Evolutionary conservation across 2,329 filamentous ascomycete genomes (phyloP).

Genomic region (Xylariaceae sp.): DNA sequence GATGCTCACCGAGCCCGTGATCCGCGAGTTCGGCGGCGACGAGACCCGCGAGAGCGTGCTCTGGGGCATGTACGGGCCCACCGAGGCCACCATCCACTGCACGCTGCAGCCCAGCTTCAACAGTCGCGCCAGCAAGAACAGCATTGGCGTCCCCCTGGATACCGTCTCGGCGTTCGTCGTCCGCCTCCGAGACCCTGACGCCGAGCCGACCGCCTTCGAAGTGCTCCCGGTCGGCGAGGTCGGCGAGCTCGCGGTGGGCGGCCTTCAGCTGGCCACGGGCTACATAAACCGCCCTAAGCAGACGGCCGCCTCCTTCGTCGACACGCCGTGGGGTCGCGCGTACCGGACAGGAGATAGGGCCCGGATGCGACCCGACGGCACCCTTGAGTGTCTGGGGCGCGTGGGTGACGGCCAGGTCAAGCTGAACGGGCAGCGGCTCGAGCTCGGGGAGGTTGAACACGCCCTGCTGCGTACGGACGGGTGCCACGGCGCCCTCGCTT

Average conservation of each 20-base stretch:
- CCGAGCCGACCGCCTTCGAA: conserved; percentile 27
- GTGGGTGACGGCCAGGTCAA: conserved; percentile 79
- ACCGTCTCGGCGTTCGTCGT: conserved; percentile 75
- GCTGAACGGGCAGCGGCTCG: conserved; percentile 73
- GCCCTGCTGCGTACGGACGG: conserved; percentile 53
- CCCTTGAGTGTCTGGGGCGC: conserved; percentile 75
- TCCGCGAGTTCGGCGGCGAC: conserved; percentile 69
- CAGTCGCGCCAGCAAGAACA: conserved; percentile 49
- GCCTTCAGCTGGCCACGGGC: conserved; percentile 67
- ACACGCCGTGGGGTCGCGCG: conserved; percentile 58
- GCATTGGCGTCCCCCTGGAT: conserved; percentile 70
- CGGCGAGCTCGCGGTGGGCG: conserved; percentile 77
- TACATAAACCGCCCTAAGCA: conserved; percentile 79
- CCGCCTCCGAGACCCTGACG: conserved; percentile 32
- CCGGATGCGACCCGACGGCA: conserved; percentile 56
- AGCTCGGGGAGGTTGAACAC: conserved; percentile 72
- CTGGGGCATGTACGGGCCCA: conserved; percentile 92
- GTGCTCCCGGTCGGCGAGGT: conserved; percentile 58
- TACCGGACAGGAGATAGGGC: conserved; percentile 87
- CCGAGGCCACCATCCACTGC: conserved; percentile 84
- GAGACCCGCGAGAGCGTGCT: conserved; percentile 52
- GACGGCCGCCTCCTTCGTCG: conserved; percentile 63
- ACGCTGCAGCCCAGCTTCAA: conserved; percentile 62
- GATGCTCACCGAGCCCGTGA: conserved; percentile 73
- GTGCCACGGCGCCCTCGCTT: conserved; percentile 59